A percentile compares a stretch with the other conserved stretches of the same genome.
phyloP scores from a whole-genome alignment of 2,329 filamentous ascomycete species.

The Xylaria sp. region DNA sequence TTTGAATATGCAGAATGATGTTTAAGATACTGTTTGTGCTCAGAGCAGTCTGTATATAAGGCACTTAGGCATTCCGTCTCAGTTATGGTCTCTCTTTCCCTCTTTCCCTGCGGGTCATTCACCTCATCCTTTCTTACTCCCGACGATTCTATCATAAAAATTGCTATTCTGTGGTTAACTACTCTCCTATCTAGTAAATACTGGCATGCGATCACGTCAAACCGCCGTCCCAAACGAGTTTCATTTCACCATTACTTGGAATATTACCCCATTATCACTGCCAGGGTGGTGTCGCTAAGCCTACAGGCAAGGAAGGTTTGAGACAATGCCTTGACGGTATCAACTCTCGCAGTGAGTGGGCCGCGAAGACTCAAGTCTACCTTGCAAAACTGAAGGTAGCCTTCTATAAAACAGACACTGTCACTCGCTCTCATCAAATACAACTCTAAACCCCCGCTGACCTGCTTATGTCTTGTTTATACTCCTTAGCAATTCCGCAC shows the following conservation, averaged over 20 bases:
- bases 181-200: no score
- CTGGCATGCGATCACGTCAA: neutral
- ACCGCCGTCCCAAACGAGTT: neutral
- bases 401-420: slow-evolving; percentile 3
- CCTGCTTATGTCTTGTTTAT: slow-evolving; percentile 4
- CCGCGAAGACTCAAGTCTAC: slow-evolving; percentile 1
- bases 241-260: neutral
- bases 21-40: no score
- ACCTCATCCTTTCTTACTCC: no score
- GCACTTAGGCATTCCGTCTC: no score
- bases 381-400: slow-evolving; percentile 3
- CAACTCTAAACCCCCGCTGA: slow-evolving; percentile 3
- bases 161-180: no score
- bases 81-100: no score
- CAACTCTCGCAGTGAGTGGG: slow-evolving; percentile 8
- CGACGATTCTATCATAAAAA: no score
- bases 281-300: slow-evolving; percentile 23
- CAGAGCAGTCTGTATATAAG: no score
- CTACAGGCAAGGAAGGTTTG: slow-evolving; percentile 22
- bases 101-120: no score
- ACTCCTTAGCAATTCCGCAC: slow-evolving; percentile 4
- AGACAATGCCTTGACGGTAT: slow-evolving; percentile 19
- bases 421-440: neutral
- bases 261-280: neutral
- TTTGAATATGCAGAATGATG: no score